Conservation (phyloP, 2,329 filamentous ascomycete species). For the Exophiala viscosa region DNA sequence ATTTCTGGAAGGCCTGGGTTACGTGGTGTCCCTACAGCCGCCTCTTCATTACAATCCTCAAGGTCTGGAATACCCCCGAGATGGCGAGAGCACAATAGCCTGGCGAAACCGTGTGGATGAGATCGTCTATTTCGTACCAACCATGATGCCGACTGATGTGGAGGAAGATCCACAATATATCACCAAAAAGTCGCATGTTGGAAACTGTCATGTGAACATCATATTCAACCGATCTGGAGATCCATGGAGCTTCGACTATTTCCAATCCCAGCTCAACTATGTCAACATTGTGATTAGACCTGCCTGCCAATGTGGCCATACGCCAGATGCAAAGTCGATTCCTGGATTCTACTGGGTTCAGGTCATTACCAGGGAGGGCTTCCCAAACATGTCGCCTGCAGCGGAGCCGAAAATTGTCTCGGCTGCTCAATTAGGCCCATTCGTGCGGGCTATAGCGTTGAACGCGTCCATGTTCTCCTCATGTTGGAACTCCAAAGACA, state of each 20-base stretch:
- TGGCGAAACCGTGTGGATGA: conserved; percentile 95
- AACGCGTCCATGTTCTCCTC: conserved; percentile 91
- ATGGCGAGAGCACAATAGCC: conserved; percentile 84
- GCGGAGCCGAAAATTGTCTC: conserved; percentile 86
- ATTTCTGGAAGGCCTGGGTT: conserved; percentile 78
- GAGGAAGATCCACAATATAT: conserved; percentile 71
- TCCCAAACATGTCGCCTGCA: conserved; percentile 87
- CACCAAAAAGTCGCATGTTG: conserved; percentile 90
- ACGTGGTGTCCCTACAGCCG: conserved; percentile 72
- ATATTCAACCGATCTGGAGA: conserved; percentile 96
- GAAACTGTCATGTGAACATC: conserved; percentile 97
- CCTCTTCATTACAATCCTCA: conserved; percentile 83
- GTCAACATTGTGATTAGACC: conserved; percentile 96
- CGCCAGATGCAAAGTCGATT: conserved; percentile 31
- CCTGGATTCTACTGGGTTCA: conserved; percentile 77
- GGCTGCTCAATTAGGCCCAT: conserved; percentile 73
- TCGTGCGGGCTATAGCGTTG: conserved; percentile 82
- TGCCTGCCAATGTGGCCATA: conserved; percentile 48
- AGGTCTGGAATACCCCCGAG: conserved; percentile 76
- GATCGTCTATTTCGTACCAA: conserved; percentile 91
- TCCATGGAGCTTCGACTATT: conserved; percentile 84
- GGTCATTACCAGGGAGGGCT: conserved; percentile 80
- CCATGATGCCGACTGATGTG: conserved; percentile 90
- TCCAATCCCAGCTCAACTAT: conserved; percentile 92
- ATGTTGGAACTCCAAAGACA: conserved; percentile 65